Percentiles rank a stretch among this genome's conserved stretches.
These are phyloP conservation scores for Alternaria viburni DNA, from an alignment of 2,329 filamentous ascomycete species.

Conservation along the genomic window DNA sequence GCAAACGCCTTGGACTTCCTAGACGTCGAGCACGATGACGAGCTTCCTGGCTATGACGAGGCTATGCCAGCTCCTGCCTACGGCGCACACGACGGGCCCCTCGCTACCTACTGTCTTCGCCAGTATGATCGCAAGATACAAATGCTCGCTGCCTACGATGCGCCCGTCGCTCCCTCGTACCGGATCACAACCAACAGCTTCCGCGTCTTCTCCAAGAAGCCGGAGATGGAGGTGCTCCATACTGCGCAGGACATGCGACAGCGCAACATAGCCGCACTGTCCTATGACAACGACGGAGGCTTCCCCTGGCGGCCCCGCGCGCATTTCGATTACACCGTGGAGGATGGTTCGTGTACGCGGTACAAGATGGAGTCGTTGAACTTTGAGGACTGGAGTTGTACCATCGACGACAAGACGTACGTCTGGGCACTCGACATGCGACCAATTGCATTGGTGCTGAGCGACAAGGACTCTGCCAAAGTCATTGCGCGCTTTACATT, in stretches of 20 bases:
- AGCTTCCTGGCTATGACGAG: slow-evolving; percentile 36
- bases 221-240: slow-evolving; percentile 39
- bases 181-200: slow-evolving; percentile 32
- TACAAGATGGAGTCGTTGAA: slow-evolving; percentile 41
- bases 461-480: slow-evolving; percentile 16
- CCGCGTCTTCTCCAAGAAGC: slow-evolving; percentile 42
- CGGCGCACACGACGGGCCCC: slow-evolving; percentile 18
- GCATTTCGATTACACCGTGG: slow-evolving; percentile 24
- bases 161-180: slow-evolving; percentile 26
- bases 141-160: slow-evolving; percentile 28
- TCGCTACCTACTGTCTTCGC: slow-evolving; percentile 28
- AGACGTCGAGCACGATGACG: slow-evolving; percentile 26
- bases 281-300: slow-evolving; percentile 37
- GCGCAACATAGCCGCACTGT: slow-evolving; percentile 32
- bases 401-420: slow-evolving; percentile 23
- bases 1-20: slow-evolving; percentile 21
- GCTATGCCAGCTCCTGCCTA: slow-evolving; percentile 32
- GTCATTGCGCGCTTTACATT: slow-evolving; percentile 43
- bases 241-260: slow-evolving; percentile 22
- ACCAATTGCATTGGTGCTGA: slow-evolving; percentile 33
- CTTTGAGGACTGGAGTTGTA: slow-evolving; percentile 38
- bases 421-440: slow-evolving; percentile 33
- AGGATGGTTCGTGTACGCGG: slow-evolving; percentile 9
- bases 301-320: slow-evolving; percentile 44
- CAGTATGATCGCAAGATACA: slow-evolving; percentile 35